Evolutionary conservation across 495 filamentous ascomycete genomes (phyloP).

Genomic region (Daldinia grandis): DNA sequence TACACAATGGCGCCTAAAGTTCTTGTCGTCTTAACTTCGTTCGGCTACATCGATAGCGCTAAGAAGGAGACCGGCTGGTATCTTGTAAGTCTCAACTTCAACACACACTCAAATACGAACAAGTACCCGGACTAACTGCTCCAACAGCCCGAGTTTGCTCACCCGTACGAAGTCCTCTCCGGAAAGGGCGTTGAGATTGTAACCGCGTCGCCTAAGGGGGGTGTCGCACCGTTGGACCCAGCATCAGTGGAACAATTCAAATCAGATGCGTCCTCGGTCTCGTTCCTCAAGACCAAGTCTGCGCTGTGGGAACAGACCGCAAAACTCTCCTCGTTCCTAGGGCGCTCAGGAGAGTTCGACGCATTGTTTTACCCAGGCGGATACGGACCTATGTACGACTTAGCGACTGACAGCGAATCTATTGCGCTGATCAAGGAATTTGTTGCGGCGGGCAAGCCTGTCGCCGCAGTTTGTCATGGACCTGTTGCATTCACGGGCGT

Average conservation of each 20-base stretch:
- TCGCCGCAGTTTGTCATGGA: slow-evolving; percentile 75
- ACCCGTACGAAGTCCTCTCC: slow-evolving; percentile 68
- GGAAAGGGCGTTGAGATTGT: slow-evolving; percentile 62
- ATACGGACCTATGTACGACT: slow-evolving; percentile 83
- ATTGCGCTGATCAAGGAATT: slow-evolving; percentile 69
- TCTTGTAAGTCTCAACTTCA: slow-evolving; percentile 55
- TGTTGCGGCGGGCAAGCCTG: slow-evolving; percentile 64
- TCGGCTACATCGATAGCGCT: slow-evolving; percentile 60
- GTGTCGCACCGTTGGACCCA: slow-evolving; percentile 72
- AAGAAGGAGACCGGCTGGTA: slow-evolving; percentile 72
- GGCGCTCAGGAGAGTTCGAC: slow-evolving; percentile 67
- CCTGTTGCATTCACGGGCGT: slow-evolving; percentile 69
- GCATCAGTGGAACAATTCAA: slow-evolving; percentile 68
- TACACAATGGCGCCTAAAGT: slow-evolving; percentile 63
- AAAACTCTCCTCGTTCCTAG: slow-evolving; percentile 59
- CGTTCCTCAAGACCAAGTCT: slow-evolving; percentile 63
- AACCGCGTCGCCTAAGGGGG: slow-evolving; percentile 73
- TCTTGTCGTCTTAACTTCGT: slow-evolving; percentile 74
- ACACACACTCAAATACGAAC: neutral
- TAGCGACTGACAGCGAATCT: slow-evolving; percentile 59
- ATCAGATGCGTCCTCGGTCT: slow-evolving; percentile 58
- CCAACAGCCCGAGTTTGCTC: slow-evolving; percentile 72
- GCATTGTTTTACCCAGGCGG: slow-evolving; percentile 79
- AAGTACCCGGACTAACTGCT: slow-evolving; percentile 4
- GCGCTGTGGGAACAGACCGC: slow-evolving; percentile 70